Evolutionary conservation across 2,329 filamentous ascomycete genomes (phyloP).

Genomic region (Fusarium metavorans): DNA sequence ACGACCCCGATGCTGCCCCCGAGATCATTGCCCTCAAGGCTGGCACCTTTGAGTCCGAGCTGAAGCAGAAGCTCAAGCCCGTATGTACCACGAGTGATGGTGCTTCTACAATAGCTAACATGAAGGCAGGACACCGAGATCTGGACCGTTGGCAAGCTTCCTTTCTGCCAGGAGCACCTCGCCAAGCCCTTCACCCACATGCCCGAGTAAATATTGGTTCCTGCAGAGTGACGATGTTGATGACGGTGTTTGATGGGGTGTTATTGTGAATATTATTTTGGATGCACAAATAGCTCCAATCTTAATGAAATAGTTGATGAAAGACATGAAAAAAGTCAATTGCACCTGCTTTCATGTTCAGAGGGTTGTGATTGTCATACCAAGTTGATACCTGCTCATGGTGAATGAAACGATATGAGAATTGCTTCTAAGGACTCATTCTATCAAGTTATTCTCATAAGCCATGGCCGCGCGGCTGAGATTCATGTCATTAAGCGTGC

Average conservation of each 20-base stretch:
- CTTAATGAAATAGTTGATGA: not conserved
- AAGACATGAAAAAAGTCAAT: not conserved
- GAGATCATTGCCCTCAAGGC: slow-evolving; percentile 78
- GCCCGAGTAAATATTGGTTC: slow-evolving; percentile 61
- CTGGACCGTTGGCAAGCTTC: slow-evolving; percentile 76
- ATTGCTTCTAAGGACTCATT: not conserved
- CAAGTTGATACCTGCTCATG: not conserved
- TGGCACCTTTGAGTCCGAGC: slow-evolving; percentile 71
- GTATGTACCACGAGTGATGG: slow-evolving; percentile 51
- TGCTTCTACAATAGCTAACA: slow-evolving; percentile 16
- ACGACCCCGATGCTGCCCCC: slow-evolving; percentile 77
- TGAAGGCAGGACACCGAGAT: slow-evolving; percentile 72
- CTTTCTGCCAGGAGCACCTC: slow-evolving; percentile 76
- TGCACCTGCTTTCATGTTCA: not conserved
- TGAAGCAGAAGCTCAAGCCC: slow-evolving; percentile 77
- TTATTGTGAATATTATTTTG: not conserved
- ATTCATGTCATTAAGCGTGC: not conserved
- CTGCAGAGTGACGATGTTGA: slow-evolving; percentile 6
- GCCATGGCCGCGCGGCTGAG: not conserved
- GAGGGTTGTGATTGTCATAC: not conserved
- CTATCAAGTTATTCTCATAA: not conserved
- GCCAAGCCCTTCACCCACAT: slow-evolving; percentile 73
- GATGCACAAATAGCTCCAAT: not conserved
- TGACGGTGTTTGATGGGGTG: slow-evolving; percentile 15
- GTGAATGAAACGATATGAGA: not conserved